phyloP scores from a whole-genome alignment of 1,139 yeast genomes.

The Diutina catenulata region DNA sequence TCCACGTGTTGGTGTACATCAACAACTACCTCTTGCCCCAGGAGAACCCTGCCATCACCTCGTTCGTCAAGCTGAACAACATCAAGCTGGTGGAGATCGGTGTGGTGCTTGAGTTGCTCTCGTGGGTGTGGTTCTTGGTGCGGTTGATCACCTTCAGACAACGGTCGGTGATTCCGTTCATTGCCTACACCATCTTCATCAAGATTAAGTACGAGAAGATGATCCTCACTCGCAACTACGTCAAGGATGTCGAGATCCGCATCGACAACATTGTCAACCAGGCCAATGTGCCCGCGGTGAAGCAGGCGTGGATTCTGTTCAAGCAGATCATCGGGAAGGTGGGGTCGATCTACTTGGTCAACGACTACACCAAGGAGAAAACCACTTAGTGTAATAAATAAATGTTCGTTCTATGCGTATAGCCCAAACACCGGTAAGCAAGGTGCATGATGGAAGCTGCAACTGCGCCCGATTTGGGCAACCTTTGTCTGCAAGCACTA shows the following conservation, averaged over 20 bases:
- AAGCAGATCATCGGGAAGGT: slow-evolving; percentile 35
- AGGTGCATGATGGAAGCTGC: too few relatives aligned
- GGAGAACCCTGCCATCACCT: slow-evolving; percentile 40
- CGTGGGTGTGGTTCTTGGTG: slow-evolving; percentile 37
- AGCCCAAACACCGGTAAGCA: too few relatives aligned
- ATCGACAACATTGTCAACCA: slow-evolving; percentile 52
- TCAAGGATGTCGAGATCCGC: slow-evolving; percentile 61
- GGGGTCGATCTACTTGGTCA: slow-evolving; percentile 21
- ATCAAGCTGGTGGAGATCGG: slow-evolving; percentile 63
- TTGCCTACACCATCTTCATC: slow-evolving; percentile 53
- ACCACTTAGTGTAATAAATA: slow-evolving; percentile 7
- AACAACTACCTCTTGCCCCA: slow-evolving; percentile 60
- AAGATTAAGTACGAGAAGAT: slow-evolving; percentile 74
- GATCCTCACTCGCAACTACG: slow-evolving; percentile 47
- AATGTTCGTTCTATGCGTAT: too few relatives aligned
- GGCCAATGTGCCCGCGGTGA: slow-evolving; percentile 50
- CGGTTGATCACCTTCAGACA: slow-evolving; percentile 51
- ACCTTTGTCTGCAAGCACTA: too few relatives aligned
- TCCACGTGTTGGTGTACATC: slow-evolving; percentile 61
- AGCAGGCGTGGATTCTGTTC: slow-evolving; percentile 46
- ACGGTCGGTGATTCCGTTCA: slow-evolving; percentile 51
- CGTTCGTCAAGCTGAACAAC: slow-evolving; percentile 52
- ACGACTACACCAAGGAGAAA: slow-evolving; percentile 23
- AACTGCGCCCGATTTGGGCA: too few relatives aligned
- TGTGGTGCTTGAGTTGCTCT: slow-evolving; percentile 53